These are phyloP conservation scores for Ceratocystis destructans DNA, from an alignment of 2,329 filamentous ascomycete genomes.

Conservation along the genomic window DNA sequence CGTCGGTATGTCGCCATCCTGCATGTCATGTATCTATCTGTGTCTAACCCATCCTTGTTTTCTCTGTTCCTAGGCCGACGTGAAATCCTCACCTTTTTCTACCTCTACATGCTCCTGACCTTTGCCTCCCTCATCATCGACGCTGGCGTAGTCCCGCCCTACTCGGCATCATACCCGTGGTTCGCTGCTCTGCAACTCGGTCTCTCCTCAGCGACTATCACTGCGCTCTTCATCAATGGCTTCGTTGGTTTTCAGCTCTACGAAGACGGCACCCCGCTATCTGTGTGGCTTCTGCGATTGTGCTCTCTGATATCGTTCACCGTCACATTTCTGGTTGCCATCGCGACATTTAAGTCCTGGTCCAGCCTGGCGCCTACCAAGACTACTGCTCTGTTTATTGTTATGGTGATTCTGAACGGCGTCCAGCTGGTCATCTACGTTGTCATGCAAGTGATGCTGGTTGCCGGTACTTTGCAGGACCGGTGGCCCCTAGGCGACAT, in stretches of 20 bases:
- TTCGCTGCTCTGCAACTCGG: conserved; percentile 82
- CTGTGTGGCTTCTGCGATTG: conserved; percentile 79
- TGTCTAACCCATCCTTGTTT: not conserved
- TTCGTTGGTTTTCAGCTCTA: conserved; percentile 98
- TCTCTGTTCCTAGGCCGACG: conserved; percentile 37
- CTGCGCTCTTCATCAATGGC: conserved; percentile 85
- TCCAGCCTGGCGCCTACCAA: conserved; percentile 72
- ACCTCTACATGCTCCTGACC: conserved; percentile 84
- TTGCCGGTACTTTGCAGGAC: conserved; percentile 80
- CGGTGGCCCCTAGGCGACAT: conserved; percentile 93
- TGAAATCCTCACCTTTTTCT: conserved; percentile 82
- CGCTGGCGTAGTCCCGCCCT: conserved; percentile 78
- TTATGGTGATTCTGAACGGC: conserved; percentile 82
- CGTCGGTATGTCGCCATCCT: conserved; percentile 51
- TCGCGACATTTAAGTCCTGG: conserved; percentile 88
- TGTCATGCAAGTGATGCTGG: conserved; percentile 74
- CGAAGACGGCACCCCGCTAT: conserved; percentile 87
- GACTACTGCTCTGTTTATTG: conserved; percentile 78
- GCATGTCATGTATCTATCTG: too few species aligned
- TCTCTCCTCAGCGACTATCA: conserved; percentile 70
- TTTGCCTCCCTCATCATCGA: conserved; percentile 82
- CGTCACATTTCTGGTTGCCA: conserved; percentile 72
- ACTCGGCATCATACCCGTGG: conserved; percentile 70
- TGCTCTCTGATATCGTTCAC: conserved; percentile 70
- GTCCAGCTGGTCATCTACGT: conserved; percentile 77